Percentiles rank a stretch among this genome's conserved stretches.
These are phyloP conservation scores for Corymbia maculata DNA, from an alignment of 345 rosid genomes.

Conservation along the genomic window DNA sequence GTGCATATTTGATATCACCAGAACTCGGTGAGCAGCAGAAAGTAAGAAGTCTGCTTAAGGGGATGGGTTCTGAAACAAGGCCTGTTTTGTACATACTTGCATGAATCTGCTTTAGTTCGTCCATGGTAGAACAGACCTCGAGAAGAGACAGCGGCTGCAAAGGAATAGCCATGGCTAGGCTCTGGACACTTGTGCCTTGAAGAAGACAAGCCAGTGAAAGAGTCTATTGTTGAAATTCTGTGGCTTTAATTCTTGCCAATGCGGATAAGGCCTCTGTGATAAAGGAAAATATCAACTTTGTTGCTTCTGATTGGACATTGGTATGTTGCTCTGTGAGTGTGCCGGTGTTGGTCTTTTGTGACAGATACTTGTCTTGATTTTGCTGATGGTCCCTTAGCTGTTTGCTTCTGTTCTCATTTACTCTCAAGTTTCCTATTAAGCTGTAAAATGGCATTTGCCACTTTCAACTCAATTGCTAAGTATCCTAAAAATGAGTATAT, in stretches of 20 bases:
- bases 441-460: not conserved
- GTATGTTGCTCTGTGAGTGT: not conserved
- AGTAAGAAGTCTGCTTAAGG: constrained; percentile 33
- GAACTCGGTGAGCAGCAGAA: constrained; percentile 20
- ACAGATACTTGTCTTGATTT: not conserved
- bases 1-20: constrained; percentile 36
- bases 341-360: not conserved
- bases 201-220: not conserved
- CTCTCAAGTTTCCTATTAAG: not conserved
- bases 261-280: not conserved
- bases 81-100: constrained; percentile 53
- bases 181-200: not conserved
- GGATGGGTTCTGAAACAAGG: constrained; percentile 14
- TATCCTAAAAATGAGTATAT: not conserved
- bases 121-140: constrained; percentile 35
- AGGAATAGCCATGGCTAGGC: not conserved
- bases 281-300: not conserved
- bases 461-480: not conserved
- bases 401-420: not conserved
- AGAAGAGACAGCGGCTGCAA: constrained; percentile 23
- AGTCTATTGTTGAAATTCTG: not conserved
- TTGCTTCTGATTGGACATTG: not conserved
- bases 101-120: constrained; percentile 50
- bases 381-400: not conserved
- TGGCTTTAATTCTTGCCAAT: not conserved